Base-by-base conservation (phyloP, 768 basidiomycete species). In the Fomitopsis serialis region DNA sequence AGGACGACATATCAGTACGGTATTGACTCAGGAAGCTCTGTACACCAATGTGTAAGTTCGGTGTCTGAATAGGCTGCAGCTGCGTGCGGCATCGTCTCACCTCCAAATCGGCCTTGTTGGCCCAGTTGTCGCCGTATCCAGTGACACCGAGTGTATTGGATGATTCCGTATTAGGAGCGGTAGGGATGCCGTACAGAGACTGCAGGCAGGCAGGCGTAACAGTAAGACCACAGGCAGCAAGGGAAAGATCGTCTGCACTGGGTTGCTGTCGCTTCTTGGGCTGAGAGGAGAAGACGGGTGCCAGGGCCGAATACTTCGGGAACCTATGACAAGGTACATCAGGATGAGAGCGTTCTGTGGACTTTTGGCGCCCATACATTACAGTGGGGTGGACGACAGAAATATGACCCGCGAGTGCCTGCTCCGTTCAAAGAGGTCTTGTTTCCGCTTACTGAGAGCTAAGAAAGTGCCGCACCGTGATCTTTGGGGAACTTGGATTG, bases 21-120 rank as follows among this genome's bases (percentile, higher is more conserved):
- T 19, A 37, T 22, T 19, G 50, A 25, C 50, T 37, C n/a, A 59
- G 80, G 84, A 82, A 45, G 75, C 71, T 27, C 87, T 73, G 34
- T 36, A 11, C 29, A 11, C 11, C 29, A n/a, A 32, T 32, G 11
- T 11, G 29, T 32, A 5, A 32, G 29, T 6, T 32, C 11, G 29
- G 29, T 5, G 5, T 32, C 29, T 11, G 29, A 6, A 5, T 5
- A 5, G n/a, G n/a, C n/a, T n/a, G n/a, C n/a, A n/a, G n/a, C 6
- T 32, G 11, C 29, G n/a, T n/a, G n/a, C 29, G 29, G 29, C 29
- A 11, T 32, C 11, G 29, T 11, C 5, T 32, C 29, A 67, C 66
- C 54, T 50, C 50, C 11, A 68, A 52, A 50, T 72, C 70, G 17
- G 58, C 58, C n/a, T 62, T 44, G 48, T 69, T 66, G 4, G 68